Conservation (phyloP, 305 asterid species). For the Rubia peregrina region DNA sequence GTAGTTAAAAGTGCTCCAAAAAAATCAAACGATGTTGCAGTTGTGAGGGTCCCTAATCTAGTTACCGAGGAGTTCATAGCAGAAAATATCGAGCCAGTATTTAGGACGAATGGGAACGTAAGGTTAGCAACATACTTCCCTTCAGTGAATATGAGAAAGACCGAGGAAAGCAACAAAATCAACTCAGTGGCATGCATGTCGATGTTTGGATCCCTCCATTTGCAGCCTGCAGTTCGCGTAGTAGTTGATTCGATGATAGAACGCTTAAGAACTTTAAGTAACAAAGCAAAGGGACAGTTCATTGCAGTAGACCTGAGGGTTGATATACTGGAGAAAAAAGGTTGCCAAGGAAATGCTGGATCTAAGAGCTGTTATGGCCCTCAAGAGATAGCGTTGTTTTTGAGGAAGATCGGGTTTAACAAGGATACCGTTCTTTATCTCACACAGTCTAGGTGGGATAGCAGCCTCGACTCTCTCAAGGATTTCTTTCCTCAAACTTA, state of each 20-base stretch:
- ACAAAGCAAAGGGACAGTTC: slow-evolving; percentile 50
- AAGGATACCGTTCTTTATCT: slow-evolving; percentile 75
- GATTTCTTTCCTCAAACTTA: slow-evolving; percentile 80
- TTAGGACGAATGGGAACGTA: slow-evolving; percentile 67
- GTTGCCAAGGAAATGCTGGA: slow-evolving; percentile 55
- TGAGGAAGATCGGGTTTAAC: slow-evolving; percentile 74
- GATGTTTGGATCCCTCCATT: slow-evolving; percentile 82
- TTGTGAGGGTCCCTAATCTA: slow-evolving; percentile 81
- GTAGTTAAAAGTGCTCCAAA: slow-evolving; percentile 55
- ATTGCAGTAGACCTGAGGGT: slow-evolving; percentile 38
- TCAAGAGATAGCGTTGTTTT: slow-evolving; percentile 64
- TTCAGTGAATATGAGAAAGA: slow-evolving; percentile 80
- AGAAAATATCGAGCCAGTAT: slow-evolving; percentile 61
- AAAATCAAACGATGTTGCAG: slow-evolving; percentile 53
- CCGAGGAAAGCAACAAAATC: slow-evolving; percentile 28
- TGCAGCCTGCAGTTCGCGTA: slow-evolving; percentile 68
- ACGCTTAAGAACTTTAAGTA: slow-evolving; percentile 66
- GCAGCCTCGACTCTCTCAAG: slow-evolving; percentile 75
- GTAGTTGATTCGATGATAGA: slow-evolving; percentile 78
- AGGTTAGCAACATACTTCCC: slow-evolving; percentile 87
- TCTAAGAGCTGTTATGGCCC: slow-evolving; percentile 83
- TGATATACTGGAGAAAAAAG: slow-evolving; percentile 78
- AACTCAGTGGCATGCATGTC: slow-evolving; percentile 78
- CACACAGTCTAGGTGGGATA: slow-evolving; percentile 87
- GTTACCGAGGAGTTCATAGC: slow-evolving; percentile 67